Percentiles rank a stretch among this genome's conserved stretches.
Conservation (phyloP, 2,329 filamentous ascomycete species). For the Fonsecaea pugnacius region DNA sequence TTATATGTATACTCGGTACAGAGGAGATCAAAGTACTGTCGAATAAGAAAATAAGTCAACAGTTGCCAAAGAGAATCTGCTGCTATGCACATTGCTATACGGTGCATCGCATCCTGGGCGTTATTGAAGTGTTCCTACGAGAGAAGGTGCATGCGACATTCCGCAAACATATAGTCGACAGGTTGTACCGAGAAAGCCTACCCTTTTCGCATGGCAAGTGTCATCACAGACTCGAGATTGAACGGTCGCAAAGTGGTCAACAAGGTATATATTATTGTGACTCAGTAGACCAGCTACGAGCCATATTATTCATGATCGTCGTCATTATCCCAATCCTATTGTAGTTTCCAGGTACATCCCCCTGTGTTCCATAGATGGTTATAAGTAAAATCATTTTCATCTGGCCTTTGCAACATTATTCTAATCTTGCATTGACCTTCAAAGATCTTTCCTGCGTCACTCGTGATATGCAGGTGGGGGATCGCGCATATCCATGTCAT, state of each 20-base stretch:
- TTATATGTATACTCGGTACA: too few relatives aligned
- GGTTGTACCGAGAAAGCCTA: too few relatives aligned
- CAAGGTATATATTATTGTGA: not conserved
- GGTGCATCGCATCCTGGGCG: too few relatives aligned
- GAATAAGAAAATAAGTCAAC: too few relatives aligned
- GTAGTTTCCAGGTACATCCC: not conserved
- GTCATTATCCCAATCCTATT: not conserved
- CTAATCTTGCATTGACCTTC: not conserved
- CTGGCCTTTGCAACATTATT: not conserved
- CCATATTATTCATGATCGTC: not conserved
- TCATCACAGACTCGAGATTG: not conserved
- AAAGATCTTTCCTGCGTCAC: not conserved
- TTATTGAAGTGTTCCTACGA: too few relatives aligned
- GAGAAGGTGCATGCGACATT: too few relatives aligned
- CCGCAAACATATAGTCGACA: too few relatives aligned
- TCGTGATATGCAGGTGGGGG: constrained; percentile 30
- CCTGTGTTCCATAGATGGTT: not conserved
- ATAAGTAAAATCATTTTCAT: not conserved
- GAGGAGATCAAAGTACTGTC: too few relatives aligned
- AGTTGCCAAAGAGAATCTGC: too few relatives aligned
- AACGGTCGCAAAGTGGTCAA: not conserved
- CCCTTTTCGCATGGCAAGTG: not conserved
- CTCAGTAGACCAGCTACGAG: constrained; percentile 9
- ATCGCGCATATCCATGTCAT: constrained; percentile 17
- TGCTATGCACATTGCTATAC: too few relatives aligned